Percentiles rank a stretch among this genome's conserved stretches.
phyloP scores from a whole-genome alignment of 176 grass and related monocot species.

The Eragrostis curvula region DNA sequence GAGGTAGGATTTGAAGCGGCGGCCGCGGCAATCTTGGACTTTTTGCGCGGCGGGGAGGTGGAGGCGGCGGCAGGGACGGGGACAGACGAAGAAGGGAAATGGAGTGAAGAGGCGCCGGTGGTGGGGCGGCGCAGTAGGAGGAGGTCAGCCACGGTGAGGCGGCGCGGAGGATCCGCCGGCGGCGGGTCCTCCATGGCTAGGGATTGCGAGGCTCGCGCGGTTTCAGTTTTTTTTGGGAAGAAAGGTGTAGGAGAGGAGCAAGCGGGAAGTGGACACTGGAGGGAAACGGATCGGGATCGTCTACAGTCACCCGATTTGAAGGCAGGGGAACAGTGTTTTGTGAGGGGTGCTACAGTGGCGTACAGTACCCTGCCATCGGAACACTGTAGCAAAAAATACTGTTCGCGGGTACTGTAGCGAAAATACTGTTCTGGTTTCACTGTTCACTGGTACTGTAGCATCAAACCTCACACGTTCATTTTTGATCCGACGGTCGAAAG shows the following conservation, averaged over 20 bases:
- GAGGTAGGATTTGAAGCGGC: slow-evolving; percentile 20
- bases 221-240: background rate
- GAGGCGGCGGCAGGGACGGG: background rate
- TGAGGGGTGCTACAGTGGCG: too few relatives aligned
- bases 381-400: too few relatives aligned
- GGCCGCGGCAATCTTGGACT: slow-evolving; percentile 32
- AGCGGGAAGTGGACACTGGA: slow-evolving; percentile 40
- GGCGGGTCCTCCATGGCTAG: slow-evolving; percentile 30
- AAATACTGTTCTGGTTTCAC: too few relatives aligned
- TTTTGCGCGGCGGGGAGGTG: slow-evolving; percentile 52
- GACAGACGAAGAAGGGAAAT: background rate
- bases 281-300: too few relatives aligned
- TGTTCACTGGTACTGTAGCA: too few relatives aligned
- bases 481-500: too few relatives aligned
- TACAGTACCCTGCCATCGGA: too few relatives aligned
- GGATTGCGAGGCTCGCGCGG: slow-evolving; percentile 22
- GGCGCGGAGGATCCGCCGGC: slow-evolving; percentile 37
- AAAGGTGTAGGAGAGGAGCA: background rate
- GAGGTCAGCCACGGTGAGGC: slow-evolving; percentile 66
- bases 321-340: too few relatives aligned
- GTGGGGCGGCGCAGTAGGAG: slow-evolving; percentile 57
- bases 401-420: too few relatives aligned
- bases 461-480: too few relatives aligned
- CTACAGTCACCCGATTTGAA: too few relatives aligned
- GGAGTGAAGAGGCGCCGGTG: slow-evolving; percentile 59